Conservation (phyloP, 768 basidiomycete genomes). For the Kondoa malvinella region DNA sequence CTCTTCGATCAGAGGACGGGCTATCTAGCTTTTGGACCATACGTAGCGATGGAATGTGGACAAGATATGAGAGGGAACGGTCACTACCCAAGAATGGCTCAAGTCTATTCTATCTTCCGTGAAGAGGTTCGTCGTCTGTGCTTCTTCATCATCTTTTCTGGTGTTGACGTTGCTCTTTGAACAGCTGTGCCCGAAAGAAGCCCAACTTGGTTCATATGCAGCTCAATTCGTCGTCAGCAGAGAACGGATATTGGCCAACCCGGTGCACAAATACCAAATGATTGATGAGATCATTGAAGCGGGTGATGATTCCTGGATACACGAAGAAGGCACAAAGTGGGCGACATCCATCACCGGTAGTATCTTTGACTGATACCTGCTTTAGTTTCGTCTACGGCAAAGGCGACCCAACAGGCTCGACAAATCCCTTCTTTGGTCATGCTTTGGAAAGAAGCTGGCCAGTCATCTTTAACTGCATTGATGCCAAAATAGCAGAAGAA, state of each 20-base stretch:
- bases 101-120: constrained; percentile 30
- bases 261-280: constrained; percentile 23
- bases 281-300: constrained; percentile 19
- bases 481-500: constrained; percentile 10
- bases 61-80: constrained; percentile 25
- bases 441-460: constrained; percentile 16
- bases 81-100: constrained; percentile 26
- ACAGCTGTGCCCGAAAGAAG: constrained; percentile 19
- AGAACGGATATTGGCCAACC: constrained; percentile 26
- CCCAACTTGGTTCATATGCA: constrained; percentile 28
- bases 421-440: constrained; percentile 18
- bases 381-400: not conserved
- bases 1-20: constrained; percentile 12
- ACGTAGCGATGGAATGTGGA: constrained; percentile 22
- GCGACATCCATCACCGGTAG: not conserved
- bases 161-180: not conserved
- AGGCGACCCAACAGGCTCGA: constrained; percentile 6
- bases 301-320: constrained; percentile 17
- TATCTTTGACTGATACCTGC: not conserved
- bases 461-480: constrained; percentile 12
- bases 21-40: constrained; percentile 14
- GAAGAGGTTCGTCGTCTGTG: constrained; percentile 26
- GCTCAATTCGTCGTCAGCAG: constrained; percentile 30
- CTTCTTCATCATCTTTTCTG: constrained; percentile 16
- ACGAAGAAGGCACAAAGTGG: constrained; percentile 12